phyloP scores from a whole-genome alignment of 2,329 filamentous ascomycete genomes.

The Cladophialophora yegresii region DNA sequence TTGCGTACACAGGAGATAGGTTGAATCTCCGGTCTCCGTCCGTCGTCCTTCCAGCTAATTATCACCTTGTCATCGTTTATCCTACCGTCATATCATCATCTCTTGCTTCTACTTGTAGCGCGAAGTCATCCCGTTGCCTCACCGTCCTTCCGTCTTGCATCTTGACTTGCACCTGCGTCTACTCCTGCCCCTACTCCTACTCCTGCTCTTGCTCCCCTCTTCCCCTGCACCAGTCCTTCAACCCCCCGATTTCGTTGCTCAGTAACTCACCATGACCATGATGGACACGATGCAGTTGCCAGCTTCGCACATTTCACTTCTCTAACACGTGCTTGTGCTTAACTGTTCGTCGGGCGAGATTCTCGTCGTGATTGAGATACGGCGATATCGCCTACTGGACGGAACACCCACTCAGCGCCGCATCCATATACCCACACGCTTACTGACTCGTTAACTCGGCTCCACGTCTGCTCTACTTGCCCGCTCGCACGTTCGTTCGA shows the following conservation, averaged over 20 bases:
- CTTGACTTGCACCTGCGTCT: not conserved
- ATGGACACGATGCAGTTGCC: constrained; percentile 14
- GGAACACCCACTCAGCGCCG: too few relatives aligned
- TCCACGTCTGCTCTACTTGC: not conserved
- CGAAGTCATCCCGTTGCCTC: too few relatives aligned
- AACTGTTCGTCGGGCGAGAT: not conserved
- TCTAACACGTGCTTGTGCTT: constrained; percentile 14
- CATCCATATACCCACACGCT: not conserved
- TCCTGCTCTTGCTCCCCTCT: not conserved
- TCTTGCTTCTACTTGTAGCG: too few relatives aligned
- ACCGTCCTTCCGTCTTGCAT: too few relatives aligned
- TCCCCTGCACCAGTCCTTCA: not conserved
- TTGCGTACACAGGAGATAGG: too few relatives aligned
- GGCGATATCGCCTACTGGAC: not conserved
- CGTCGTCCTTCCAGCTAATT: too few relatives aligned
- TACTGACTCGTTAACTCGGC: not conserved
- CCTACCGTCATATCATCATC: too few relatives aligned
- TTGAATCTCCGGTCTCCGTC: too few relatives aligned
- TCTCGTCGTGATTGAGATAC: not conserved
- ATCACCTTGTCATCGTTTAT: too few relatives aligned
- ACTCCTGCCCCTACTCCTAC: not conserved
- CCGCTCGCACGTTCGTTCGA: not conserved
- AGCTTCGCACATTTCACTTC: constrained; percentile 19
- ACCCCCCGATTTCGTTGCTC: not conserved
- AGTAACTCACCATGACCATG: not conserved